These are phyloP conservation scores for Talaromyces adpressus DNA, from an alignment of 495 filamentous ascomycete genomes.

Conservation along the genomic window DNA sequence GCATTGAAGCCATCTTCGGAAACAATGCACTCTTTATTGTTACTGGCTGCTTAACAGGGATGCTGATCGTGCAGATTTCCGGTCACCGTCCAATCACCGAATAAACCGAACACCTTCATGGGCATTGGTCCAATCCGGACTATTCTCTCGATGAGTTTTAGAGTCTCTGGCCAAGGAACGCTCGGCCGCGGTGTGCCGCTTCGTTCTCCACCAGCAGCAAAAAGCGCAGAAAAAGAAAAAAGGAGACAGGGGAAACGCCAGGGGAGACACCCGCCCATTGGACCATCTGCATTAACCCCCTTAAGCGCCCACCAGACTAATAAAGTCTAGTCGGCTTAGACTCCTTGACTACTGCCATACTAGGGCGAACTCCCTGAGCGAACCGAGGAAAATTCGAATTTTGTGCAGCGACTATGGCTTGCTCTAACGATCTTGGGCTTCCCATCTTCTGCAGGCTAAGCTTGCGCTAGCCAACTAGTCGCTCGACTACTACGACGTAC, in stretches of 20 bases:
- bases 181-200: conserved; percentile 1
- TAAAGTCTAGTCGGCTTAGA: conserved; percentile 1
- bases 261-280: background rate
- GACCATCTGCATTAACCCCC: background rate
- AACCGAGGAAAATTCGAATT: background rate
- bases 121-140: background rate
- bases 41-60: background rate
- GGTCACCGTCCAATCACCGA: background rate
- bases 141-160: background rate
- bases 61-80: background rate
- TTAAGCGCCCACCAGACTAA: conserved; percentile 1
- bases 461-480: background rate
- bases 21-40: background rate
- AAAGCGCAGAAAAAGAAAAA: background rate
- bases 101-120: background rate
- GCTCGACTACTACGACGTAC: background rate
- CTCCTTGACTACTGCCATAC: background rate
- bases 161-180: background rate
- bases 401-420: background rate
- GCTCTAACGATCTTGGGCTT: background rate
- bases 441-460: background rate
- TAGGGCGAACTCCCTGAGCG: background rate
- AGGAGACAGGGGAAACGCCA: background rate
- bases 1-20: background rate
- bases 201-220: background rate